A percentile compares a stretch with the other conserved stretches of the same genome.
Conservation (phyloP, 129 eudicot genomes). For the Scalesia atractyloides region DNA sequence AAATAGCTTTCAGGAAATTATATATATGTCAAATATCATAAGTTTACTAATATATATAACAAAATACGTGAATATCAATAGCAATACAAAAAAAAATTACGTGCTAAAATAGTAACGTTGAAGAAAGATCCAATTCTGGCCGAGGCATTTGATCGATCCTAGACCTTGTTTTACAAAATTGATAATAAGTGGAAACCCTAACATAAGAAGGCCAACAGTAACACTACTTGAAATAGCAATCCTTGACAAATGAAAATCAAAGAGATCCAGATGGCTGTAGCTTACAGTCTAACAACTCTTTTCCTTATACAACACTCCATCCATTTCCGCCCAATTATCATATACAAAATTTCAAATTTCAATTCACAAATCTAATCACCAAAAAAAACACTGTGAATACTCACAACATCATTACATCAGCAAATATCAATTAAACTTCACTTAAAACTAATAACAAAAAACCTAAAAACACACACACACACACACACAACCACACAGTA, state of each 20-base stretch:
- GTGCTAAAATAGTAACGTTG: no score
- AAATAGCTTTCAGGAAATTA: no score
- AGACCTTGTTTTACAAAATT: no score
- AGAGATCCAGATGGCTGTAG: no score
- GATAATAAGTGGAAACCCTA: background rate
- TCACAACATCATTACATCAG: background rate
- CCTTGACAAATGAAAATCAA: background rate
- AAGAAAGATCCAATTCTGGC: no score
- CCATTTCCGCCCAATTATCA: background rate
- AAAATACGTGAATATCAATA: no score
- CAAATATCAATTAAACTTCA: background rate
- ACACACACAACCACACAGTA: constrained; percentile 43
- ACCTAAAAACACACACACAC: background rate
- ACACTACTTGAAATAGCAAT: background rate
- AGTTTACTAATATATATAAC: no score
- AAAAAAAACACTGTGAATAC: background rate
- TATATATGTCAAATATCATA: no score
- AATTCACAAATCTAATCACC: background rate
- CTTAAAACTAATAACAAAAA: background rate
- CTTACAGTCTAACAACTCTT: no score
- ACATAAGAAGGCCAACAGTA: background rate
- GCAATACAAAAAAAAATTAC: no score
- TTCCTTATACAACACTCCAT: no score
- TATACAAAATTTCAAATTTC: background rate
- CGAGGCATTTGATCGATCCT: no score